Conservation (phyloP, 106 monocot genomes). For the Alisma plantagoaquatica region DNA sequence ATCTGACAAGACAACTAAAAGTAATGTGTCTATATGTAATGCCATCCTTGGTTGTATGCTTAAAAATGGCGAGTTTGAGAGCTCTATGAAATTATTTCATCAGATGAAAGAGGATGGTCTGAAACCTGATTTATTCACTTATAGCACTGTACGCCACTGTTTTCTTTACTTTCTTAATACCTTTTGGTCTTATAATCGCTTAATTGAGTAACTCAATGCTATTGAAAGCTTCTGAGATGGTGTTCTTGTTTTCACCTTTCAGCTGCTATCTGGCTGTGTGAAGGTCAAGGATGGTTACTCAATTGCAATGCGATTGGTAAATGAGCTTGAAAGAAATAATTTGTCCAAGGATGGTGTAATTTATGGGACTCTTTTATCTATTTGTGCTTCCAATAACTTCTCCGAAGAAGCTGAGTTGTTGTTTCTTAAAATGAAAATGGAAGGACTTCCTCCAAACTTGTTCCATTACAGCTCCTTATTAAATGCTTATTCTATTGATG, state of each 20-base stretch:
- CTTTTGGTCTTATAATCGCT: too few relatives aligned
- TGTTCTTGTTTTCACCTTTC: too few relatives aligned
- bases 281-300: slow-evolving; percentile 59
- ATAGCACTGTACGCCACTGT: slow-evolving; percentile 65
- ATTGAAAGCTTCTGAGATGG: neutral
- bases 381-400: slow-evolving; percentile 79
- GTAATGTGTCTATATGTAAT: slow-evolving; percentile 71
- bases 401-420: slow-evolving; percentile 68
- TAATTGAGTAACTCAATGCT: too few relatives aligned
- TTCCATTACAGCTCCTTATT: slow-evolving; percentile 91
- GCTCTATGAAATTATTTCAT: slow-evolving; percentile 64
- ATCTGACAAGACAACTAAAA: slow-evolving; percentile 31
- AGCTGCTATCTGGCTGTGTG: slow-evolving; percentile 76
- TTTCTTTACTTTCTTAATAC: neutral
- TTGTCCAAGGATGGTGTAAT: slow-evolving; percentile 76
- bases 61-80: slow-evolving; percentile 62
- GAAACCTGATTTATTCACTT: slow-evolving; percentile 74
- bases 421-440: slow-evolving; percentile 76
- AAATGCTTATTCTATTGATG: slow-evolving; percentile 77
- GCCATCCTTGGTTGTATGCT: slow-evolving; percentile 74
- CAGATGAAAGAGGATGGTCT: slow-evolving; percentile 76
- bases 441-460: slow-evolving; percentile 57
- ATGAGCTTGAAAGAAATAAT: slow-evolving; percentile 50
- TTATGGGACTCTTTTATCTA: slow-evolving; percentile 73
- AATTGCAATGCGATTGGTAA: slow-evolving; percentile 61